Evolutionary conservation across 2,329 filamentous ascomycete genomes (phyloP), one percentile per base, ranked within the genome.

Genomic region (Neoscytalidium dimidiatum): DNA sequence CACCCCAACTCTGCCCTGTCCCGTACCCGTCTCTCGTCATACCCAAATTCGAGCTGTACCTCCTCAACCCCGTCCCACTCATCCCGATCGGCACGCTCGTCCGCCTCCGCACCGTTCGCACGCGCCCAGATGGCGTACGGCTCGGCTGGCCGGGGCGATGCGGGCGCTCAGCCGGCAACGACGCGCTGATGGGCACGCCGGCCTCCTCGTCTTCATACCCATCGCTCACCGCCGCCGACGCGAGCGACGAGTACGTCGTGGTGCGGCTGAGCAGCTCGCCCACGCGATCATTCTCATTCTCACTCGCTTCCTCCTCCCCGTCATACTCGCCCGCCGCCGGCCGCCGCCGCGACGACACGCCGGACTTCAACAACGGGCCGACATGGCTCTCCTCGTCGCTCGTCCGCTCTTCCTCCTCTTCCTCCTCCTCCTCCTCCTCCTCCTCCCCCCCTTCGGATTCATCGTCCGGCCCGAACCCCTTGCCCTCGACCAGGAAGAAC

Each of bases 401-500:
- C 33, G 79, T 78, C 9, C n/a, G 13, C 17, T 49, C 28, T 11
- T 48, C 44, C 5, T 48, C 44, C 3, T 71, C 68, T 52, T 79
- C 78, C 3, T 69, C 70, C 3, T 72, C 70, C 9, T 80, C 78
- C 3, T 74, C 74, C 13, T 69, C 70, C 3, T 72, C 70, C 11
- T 80, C 78, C 3, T 74, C 74, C 33, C 79, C 78, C 9, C n/a
- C 23, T 11, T 49, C 28, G 4, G 69, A 66, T 17, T 72, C 71
- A 23, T 75, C 74, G 29, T 77, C 77, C 17, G 78, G 78, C 14
- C 82, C 75, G 77, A 92, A 81, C 0, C 92, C 92, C 8, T 92
- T 87, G 41, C 90, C 89, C 72, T 97, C 87, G 2, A 88, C 84
- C 0, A 96, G 84, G 79, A 88, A 90, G 75, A 88, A 92, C 0